Conservation (phyloP, 2,329 filamentous ascomycete species). For the Torrubiella hemipterigena region DNA sequence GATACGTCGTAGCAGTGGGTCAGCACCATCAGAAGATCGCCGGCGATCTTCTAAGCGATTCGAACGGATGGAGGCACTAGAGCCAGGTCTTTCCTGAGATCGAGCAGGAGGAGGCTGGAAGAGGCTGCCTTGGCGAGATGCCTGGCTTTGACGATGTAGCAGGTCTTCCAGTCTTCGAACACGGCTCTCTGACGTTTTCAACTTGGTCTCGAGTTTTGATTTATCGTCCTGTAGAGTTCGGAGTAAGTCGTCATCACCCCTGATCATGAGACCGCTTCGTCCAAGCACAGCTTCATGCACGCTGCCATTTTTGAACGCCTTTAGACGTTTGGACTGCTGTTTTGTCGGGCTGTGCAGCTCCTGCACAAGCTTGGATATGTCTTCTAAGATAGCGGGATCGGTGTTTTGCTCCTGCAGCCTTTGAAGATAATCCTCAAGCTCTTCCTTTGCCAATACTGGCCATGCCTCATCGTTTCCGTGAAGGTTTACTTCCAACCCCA, state of each 20-base stretch:
- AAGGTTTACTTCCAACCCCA: constrained; percentile 76
- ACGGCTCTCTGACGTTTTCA: constrained; percentile 77
- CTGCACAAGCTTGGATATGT: constrained; percentile 63
- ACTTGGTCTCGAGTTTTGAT: constrained; percentile 55
- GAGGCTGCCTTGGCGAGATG: constrained; percentile 41
- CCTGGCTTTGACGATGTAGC: constrained; percentile 67
- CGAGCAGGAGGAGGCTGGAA: constrained; percentile 38
- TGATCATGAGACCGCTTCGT: constrained; percentile 72
- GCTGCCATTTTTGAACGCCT: constrained; percentile 93
- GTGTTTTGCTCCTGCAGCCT: constrained; percentile 52
- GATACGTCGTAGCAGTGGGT: constrained; percentile 34
- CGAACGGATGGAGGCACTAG: constrained; percentile 35
- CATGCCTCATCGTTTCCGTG: constrained; percentile 68
- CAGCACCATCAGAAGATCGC: constrained; percentile 32
- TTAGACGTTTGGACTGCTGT: constrained; percentile 75
- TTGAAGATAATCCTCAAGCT: constrained; percentile 64
- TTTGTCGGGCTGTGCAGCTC: constrained; percentile 74
- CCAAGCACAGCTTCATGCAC: constrained; percentile 82
- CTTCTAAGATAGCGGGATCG: constrained; percentile 54
- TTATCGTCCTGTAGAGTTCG: constrained; percentile 76
- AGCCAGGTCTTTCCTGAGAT: constrained; percentile 36
- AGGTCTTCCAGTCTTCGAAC: constrained; percentile 86
- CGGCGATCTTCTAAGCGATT: constrained; percentile 30
- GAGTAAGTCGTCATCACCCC: constrained; percentile 76
- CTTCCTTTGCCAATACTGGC: constrained; percentile 64